Base-by-base conservation (phyloP, 768 basidiomycete species). In the Cystofilobasidium bisporidii region DNA sequence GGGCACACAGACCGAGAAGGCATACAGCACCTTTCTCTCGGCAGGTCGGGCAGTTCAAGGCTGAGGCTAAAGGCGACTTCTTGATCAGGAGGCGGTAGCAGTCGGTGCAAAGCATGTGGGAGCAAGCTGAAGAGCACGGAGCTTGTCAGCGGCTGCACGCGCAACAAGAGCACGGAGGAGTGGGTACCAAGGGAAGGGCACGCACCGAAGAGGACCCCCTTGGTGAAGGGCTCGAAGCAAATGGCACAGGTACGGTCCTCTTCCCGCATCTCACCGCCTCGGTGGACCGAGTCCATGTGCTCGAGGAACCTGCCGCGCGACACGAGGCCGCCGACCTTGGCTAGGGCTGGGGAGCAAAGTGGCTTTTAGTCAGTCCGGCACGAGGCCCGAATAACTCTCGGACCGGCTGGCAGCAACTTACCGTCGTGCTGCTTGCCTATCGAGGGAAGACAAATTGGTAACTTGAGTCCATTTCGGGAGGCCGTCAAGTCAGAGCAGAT, bases 51-150 rank as follows among this genome's bases (percentile, higher is more conserved):
- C 63, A 64, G 2, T 4, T 6, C 18, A 28, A 4, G 48, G n/a
- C n/a, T 15, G 9, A 11, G 5, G 9, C 14, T 3, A 12, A 9
- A 17, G n/a, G n/a, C n/a, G n/a, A 20, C 22, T 22, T 40, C 9
- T 10, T 30, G 0, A 11, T 12, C 22, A 63, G 15, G 33, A 22
- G 26, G 22, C n/a, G 24, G 62, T 36, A 63, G 48, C 62, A 63
- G n/a, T 53, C 33, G 22, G 62, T 4, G n/a, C 64, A 65, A 36
- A 59, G 56, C 40, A 65, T 58, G 45, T 66, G 65, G 5, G 65
- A 66, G 48, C 65, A 66, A 3, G 24, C 61, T 62, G 45, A 14
- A 33, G 50, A 30, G 22, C 9, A 8, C 10, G 36, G 3, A 1
- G 6, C 30, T 2, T 12, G 26, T 61, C 26, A 61, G 41, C 60